Conservation (phyloP, 139 green algal species). For the Closterium sp. region DNA sequence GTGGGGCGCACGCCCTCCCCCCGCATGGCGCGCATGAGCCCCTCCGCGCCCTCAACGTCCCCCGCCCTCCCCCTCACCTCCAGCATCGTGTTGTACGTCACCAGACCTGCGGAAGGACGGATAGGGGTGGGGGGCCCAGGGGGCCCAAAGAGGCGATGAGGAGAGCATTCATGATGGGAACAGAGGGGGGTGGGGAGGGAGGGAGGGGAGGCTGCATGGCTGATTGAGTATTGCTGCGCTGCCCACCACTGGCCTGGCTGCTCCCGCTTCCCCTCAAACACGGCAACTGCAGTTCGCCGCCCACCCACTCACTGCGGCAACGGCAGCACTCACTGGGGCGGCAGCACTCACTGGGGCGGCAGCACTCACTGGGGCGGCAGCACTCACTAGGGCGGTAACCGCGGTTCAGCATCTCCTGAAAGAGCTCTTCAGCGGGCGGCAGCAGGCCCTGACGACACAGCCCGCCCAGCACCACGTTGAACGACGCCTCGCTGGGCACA, state of each 20-base stretch:
- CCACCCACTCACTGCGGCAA: neutral
- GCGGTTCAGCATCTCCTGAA: neutral
- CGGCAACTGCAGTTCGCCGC: too few species aligned
- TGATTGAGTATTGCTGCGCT: too few species aligned
- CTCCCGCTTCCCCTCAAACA: too few species aligned
- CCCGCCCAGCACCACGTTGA: neutral
- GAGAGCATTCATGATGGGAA: neutral
- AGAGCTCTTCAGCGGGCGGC: neutral
- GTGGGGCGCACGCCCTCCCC: neutral
- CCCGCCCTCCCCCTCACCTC: conserved; percentile 20
- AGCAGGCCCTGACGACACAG: neutral
- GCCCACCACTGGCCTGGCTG: too few species aligned
- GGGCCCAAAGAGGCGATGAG: neutral
- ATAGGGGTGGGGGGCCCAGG: neutral
- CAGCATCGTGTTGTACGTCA: conserved; percentile 40
- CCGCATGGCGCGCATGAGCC: conserved; percentile 24
- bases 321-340: neutral
- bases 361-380: neutral
- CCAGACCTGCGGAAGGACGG: neutral
- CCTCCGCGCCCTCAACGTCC: conserved; percentile 1
- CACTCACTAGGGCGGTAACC: neutral
- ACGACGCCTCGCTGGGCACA: neutral
- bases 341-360: neutral
- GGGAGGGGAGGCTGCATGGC: neutral
- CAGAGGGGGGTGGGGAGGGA: too few species aligned